phyloP scores from a whole-genome alignment of 2,329 filamentous ascomycete species.

The Fusarium subtropicale region DNA sequence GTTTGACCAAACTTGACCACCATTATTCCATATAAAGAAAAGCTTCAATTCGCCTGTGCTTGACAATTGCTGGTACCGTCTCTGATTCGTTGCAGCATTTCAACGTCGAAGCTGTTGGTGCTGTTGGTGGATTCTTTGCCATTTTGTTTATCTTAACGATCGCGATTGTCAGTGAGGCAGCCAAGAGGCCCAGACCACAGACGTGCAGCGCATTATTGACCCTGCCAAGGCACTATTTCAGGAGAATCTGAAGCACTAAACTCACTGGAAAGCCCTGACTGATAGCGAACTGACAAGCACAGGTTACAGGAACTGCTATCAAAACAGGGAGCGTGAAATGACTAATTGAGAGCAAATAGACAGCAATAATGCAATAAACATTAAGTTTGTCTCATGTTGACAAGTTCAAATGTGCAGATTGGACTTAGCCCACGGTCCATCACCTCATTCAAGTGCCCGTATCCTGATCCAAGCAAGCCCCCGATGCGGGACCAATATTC shows the following conservation, averaged over 20 bases:
- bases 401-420: not conserved
- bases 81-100: not conserved
- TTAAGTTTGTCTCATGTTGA: not conserved
- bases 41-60: not conserved
- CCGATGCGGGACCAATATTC: slow-evolving; percentile 2
- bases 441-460: not conserved
- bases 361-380: not conserved
- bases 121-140: not conserved
- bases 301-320: not conserved
- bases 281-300: not conserved
- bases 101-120: not conserved
- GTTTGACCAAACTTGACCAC: not conserved
- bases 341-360: not conserved
- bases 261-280: not conserved
- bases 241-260: not conserved
- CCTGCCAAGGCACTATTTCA: slow-evolving; percentile 20
- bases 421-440: not conserved
- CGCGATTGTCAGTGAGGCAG: slow-evolving; percentile 5
- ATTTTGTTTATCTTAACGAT: not conserved
- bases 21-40: not conserved
- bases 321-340: not conserved
- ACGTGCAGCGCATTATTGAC: slow-evolving; percentile 5
- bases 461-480: not conserved
- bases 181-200: slow-evolving; percentile 4
- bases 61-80: not conserved